These are phyloP conservation scores for Tetraselmis chui DNA, from an alignment of 139 green algal species.

Conservation along the genomic window DNA sequence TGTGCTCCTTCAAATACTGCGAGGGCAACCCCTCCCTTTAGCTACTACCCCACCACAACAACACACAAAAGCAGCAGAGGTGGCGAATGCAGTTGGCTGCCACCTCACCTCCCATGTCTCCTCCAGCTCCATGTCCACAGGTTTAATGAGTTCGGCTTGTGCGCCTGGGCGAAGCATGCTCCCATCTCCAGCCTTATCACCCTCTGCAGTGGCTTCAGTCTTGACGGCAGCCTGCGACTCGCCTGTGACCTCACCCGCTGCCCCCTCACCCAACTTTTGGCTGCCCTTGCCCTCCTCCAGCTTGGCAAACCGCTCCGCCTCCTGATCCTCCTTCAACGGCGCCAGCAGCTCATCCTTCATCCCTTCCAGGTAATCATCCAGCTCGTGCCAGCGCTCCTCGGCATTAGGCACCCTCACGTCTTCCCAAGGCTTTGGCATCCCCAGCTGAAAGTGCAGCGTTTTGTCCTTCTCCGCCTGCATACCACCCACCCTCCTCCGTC, in stretches of 20 bases:
- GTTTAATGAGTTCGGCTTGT: background rate
- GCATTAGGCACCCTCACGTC: background rate
- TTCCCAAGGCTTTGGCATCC: background rate
- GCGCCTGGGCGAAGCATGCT: background rate
- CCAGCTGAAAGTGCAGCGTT: background rate
- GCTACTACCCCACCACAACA: background rate
- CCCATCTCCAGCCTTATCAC: too few species aligned
- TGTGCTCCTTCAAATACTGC: background rate
- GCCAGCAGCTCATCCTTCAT: background rate
- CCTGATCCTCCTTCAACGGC: background rate
- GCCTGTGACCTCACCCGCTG: background rate
- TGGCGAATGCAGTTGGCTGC: background rate
- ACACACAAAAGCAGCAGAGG: background rate
- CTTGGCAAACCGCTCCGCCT: background rate
- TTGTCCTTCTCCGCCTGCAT: background rate
- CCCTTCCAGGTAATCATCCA: background rate
- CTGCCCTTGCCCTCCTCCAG: background rate
- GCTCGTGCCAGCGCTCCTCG: background rate
- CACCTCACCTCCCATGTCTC: background rate
- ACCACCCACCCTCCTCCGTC: background rate
- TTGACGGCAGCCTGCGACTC: too few species aligned
- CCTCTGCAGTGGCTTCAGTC: too few species aligned
- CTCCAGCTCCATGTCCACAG: background rate
- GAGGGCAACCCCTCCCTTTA: too few species aligned
- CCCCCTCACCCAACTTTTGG: background rate